phyloP scores from a whole-genome alignment of 768 basidiomycete species.

The Leccinellum luteum region DNA sequence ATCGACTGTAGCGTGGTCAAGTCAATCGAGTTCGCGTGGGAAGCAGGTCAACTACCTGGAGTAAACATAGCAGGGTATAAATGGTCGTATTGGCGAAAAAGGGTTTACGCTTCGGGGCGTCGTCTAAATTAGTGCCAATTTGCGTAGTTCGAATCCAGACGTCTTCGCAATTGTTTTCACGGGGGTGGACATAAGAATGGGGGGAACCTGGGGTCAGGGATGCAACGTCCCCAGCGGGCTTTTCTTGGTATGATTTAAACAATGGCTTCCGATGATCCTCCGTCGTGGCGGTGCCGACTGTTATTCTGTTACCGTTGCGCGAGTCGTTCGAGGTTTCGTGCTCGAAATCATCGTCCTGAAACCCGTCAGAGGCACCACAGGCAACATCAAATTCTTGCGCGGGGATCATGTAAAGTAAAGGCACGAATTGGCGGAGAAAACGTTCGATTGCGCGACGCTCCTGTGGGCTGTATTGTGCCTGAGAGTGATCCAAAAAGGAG shows the following conservation, averaged over 20 bases:
- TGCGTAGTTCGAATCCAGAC: slow-evolving; percentile 54
- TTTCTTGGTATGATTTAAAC: slow-evolving; percentile 72
- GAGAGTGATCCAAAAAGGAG: slow-evolving; percentile 86
- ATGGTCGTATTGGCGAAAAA: slow-evolving; percentile 94
- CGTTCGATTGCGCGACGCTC: slow-evolving; percentile 84
- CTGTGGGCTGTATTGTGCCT: slow-evolving; percentile 64
- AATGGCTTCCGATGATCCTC: slow-evolving; percentile 78
- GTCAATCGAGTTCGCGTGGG: slow-evolving; percentile 1
- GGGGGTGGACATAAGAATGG: neutral
- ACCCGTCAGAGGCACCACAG: slow-evolving; percentile 54
- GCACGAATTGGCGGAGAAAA: slow-evolving; percentile 83
- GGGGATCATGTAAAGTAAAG: slow-evolving; percentile 71
- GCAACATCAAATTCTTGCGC: slow-evolving; percentile 64
- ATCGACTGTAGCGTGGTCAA: slow-evolving; percentile 56
- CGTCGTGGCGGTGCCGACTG: slow-evolving; percentile 50
- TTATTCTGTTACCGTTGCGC: slow-evolving; percentile 43
- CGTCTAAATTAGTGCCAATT: slow-evolving; percentile 23
- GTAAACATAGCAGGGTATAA: slow-evolving; percentile 82
- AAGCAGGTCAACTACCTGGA: slow-evolving; percentile 59
- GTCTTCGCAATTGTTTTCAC: slow-evolving; percentile 36
- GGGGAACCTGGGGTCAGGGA: slow-evolving; percentile 23
- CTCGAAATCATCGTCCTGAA: slow-evolving; percentile 36
- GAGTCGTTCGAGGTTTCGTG: slow-evolving; percentile 22
- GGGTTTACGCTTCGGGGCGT: slow-evolving; percentile 43
- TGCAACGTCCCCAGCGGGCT: slow-evolving; percentile 37